phyloP scores from a whole-genome alignment of 495 filamentous ascomycete species.

The Pseudomonodictys pantanalensis region DNA sequence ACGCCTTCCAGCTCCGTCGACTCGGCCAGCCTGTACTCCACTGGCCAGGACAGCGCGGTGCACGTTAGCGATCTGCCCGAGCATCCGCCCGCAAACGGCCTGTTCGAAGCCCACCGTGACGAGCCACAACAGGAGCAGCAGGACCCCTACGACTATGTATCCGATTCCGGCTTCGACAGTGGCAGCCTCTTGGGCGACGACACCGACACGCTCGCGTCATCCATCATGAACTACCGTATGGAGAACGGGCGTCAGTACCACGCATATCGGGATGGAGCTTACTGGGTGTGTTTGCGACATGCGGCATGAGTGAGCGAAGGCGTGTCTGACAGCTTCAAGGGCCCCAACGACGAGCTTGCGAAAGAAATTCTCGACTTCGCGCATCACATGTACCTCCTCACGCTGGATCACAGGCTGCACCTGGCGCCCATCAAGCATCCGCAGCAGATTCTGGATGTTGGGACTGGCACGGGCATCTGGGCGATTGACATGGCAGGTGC shows the following conservation, averaged over 20 bases:
- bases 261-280: slow-evolving; percentile 30
- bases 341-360: slow-evolving; percentile 42
- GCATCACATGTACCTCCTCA: slow-evolving; percentile 38
- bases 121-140: background rate
- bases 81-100: background rate
- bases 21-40: background rate
- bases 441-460: slow-evolving; percentile 34
- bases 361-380: slow-evolving; percentile 40
- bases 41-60: slow-evolving; percentile 13
- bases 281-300: slow-evolving; percentile 19
- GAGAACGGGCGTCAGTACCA: slow-evolving; percentile 34
- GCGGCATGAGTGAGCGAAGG: background rate
- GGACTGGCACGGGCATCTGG: slow-evolving; percentile 40
- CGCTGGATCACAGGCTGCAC: slow-evolving; percentile 35
- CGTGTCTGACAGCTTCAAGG: slow-evolving; percentile 23
- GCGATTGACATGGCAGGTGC: slow-evolving; percentile 34
- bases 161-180: slow-evolving; percentile 31
- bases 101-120: background rate
- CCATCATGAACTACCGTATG: slow-evolving; percentile 24
- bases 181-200: slow-evolving; percentile 25
- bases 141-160: slow-evolving; percentile 8
- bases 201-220: slow-evolving; percentile 26
- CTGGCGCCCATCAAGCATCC: slow-evolving; percentile 34
- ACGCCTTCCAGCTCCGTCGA: background rate
- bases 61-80: background rate